phyloP scores from a whole-genome alignment of 306 rosid species.

The Dicorynia guianensis region DNA sequence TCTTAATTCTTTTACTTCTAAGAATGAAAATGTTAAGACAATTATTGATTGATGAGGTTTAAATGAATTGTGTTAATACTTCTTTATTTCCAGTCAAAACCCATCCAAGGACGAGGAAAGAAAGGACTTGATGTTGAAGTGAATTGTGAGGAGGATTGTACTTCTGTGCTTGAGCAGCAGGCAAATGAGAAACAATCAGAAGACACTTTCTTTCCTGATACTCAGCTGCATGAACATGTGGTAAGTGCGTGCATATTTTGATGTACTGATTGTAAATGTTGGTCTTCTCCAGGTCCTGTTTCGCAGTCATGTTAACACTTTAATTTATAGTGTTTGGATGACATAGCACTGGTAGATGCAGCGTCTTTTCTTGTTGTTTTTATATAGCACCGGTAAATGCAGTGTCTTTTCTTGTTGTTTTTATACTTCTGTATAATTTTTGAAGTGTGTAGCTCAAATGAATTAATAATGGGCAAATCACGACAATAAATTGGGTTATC shows the following conservation, averaged over 20 bases:
- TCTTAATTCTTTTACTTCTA: background rate
- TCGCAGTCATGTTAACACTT: no score
- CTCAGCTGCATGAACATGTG: constrained; percentile 59
- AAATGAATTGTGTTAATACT: constrained; percentile 28
- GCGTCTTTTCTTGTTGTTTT: no score
- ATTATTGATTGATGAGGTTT: constrained; percentile 26
- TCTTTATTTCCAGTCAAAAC: constrained; percentile 66
- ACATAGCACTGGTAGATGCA: no score
- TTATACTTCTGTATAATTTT: no score
- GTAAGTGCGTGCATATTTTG: constrained; percentile 56
- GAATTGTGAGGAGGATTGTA: constrained; percentile 72
- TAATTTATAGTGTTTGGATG: no score
- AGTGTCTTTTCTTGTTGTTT: no score
- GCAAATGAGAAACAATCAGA: constrained; percentile 66
- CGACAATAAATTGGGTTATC: no score
- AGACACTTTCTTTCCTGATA: constrained; percentile 61
- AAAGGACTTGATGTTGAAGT: constrained; percentile 81
- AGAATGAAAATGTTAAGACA: background rate
- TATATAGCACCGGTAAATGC: no score
- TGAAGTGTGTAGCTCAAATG: no score
- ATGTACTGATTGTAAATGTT: constrained; percentile 1
- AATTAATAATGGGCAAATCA: no score
- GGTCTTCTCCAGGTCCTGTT: no score
- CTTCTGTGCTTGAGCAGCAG: constrained; percentile 61
- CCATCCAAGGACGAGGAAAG: constrained; percentile 69